Evolutionary conservation across 2,329 filamentous ascomycete species (phyloP).

Genomic region (Monosporascus sp.): DNA sequence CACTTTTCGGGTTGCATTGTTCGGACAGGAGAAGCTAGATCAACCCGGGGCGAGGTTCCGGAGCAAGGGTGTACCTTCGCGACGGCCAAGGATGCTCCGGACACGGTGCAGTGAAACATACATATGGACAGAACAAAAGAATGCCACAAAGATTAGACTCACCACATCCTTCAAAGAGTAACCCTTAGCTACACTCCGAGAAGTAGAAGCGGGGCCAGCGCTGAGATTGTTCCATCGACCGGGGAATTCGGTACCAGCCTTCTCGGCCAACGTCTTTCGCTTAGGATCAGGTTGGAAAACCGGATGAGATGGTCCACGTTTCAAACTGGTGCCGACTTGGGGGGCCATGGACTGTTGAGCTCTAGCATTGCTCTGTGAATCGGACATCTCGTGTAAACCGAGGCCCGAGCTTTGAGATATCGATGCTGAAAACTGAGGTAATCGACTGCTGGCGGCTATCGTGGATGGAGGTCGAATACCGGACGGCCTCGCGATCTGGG

Average conservation of each 20-base stretch:
- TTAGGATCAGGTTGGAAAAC: conserved; percentile 53
- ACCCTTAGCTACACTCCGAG: conserved; percentile 40
- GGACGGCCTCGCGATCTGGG: conserved; percentile 10
- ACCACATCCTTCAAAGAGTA: conserved; percentile 31
- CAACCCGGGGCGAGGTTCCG: background rate
- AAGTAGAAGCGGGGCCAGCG: conserved; percentile 33
- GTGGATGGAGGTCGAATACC: conserved; percentile 7
- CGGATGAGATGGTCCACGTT: conserved; percentile 44
- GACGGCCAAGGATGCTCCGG: background rate
- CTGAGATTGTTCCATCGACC: conserved; percentile 28
- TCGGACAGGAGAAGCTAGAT: too few species aligned
- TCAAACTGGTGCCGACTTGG: conserved; percentile 37
- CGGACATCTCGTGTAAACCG: conserved; percentile 48
- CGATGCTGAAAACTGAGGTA: conserved; percentile 17
- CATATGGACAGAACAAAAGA: background rate
- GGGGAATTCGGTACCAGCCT: conserved; percentile 44
- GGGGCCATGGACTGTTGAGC: conserved; percentile 36
- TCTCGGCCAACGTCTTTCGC: conserved; percentile 52
- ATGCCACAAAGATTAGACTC: conserved; percentile 5
- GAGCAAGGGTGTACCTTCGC: background rate
- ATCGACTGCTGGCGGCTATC: conserved; percentile 7
- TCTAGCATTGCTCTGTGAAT: conserved; percentile 56
- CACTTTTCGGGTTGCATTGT: background rate
- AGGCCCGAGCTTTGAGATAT: conserved; percentile 11
- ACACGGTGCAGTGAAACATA: background rate